Evolutionary conservation across 495 filamentous ascomycete genomes (phyloP).

Genomic region (Talaromyces proteolyticus): DNA sequence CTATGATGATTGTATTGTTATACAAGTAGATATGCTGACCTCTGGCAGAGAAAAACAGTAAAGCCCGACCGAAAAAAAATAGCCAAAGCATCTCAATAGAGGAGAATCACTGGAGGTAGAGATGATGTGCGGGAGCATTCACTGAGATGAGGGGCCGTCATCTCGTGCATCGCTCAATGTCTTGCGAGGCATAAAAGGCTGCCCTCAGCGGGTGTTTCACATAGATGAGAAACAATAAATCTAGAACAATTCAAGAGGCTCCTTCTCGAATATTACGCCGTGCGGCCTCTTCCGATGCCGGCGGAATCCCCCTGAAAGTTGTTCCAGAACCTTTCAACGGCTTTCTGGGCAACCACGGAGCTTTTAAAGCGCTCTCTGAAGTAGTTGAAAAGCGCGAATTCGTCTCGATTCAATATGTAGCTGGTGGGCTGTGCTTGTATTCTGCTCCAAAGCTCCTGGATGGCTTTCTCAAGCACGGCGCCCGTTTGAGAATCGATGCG

Average conservation of each 20-base stretch:
- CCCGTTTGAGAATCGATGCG: slow-evolving; percentile 45
- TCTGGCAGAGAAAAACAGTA: too few relatives aligned
- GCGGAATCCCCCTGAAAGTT: slow-evolving; percentile 26
- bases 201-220: too few relatives aligned
- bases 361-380: slow-evolving; percentile 55
- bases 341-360: slow-evolving; percentile 28
- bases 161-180: too few relatives aligned
- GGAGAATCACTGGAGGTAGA: too few relatives aligned
- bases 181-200: too few relatives aligned
- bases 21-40: too few relatives aligned
- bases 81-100: too few relatives aligned
- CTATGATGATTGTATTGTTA: too few relatives aligned
- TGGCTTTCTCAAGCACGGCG: slow-evolving; percentile 47
- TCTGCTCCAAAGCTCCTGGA: slow-evolving; percentile 55
- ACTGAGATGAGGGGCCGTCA: too few relatives aligned
- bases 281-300: slow-evolving; percentile 6
- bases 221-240: neutral
- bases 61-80: too few relatives aligned
- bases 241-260: neutral
- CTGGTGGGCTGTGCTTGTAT: slow-evolving; percentile 50
- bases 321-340: slow-evolving; percentile 45
- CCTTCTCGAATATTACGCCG: slow-evolving; percentile 14
- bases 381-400: slow-evolving; percentile 76
- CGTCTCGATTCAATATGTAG: slow-evolving; percentile 62
- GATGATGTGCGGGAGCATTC: too few relatives aligned